Percentiles rank a stretch among this genome's conserved stretches.
These are phyloP conservation scores for Apocynum venetum DNA, from an alignment of 257 asterid genomes.

Conservation along the genomic window DNA sequence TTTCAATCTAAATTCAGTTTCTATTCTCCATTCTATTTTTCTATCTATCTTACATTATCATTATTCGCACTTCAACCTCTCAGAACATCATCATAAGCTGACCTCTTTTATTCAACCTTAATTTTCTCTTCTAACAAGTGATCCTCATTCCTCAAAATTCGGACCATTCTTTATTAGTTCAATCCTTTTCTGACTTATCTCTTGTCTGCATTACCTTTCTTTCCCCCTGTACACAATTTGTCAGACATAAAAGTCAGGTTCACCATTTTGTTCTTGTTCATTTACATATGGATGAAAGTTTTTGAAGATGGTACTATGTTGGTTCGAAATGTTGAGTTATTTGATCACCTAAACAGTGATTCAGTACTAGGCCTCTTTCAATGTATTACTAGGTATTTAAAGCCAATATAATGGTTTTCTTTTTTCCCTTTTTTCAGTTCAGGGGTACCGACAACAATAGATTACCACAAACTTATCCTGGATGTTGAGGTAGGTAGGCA, in stretches of 20 bases:
- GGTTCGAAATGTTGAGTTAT: not conserved
- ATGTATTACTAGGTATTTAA: not conserved
- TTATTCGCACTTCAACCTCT: too few relatives aligned
- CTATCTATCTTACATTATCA: not conserved
- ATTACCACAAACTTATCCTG: constrained; percentile 96
- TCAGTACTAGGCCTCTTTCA: not conserved
- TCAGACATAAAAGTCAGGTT: not conserved
- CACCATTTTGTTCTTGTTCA: not conserved
- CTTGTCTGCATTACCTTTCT: not conserved
- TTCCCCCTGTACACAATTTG: not conserved
- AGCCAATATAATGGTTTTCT: not conserved
- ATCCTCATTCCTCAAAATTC: not conserved
- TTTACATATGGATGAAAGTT: not conserved
- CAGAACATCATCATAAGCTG: too few relatives aligned
- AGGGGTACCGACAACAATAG: constrained; percentile 98
- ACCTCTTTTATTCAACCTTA: not conserved
- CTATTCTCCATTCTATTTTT: not conserved
- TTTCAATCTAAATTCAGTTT: too few relatives aligned
- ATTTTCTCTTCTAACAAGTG: not conserved
- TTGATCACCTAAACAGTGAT: not conserved
- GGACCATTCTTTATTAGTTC: not conserved
- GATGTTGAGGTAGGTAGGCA: constrained; percentile 83
- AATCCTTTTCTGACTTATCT: too few relatives aligned
- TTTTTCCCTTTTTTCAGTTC: constrained; percentile 13
- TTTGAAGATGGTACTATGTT: not conserved